phyloP scores from a whole-genome alignment of 202 grass and related monocot genomes.

The Zoysia matrella region DNA sequence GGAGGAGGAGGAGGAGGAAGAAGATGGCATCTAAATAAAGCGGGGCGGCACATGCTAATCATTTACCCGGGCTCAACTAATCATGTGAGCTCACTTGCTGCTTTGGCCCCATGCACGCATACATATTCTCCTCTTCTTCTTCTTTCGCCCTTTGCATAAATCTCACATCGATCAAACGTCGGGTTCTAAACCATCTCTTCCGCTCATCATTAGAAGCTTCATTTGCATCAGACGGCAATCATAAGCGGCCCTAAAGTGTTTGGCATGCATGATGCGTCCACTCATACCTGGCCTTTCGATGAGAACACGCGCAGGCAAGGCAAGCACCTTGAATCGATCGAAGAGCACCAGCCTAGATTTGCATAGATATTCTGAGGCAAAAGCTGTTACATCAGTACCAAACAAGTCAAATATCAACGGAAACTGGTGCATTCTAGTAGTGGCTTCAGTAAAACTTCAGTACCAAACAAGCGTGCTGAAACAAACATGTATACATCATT shows the following conservation, averaged over 20 bases:
- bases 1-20: conserved; percentile 7
- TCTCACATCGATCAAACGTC: conserved; percentile 40
- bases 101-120: conserved; percentile 48
- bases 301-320: conserved; percentile 27
- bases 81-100: conserved; percentile 83
- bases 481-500: background rate
- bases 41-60: conserved; percentile 81
- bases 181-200: conserved; percentile 36
- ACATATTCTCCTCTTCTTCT: background rate
- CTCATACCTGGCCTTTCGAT: conserved; percentile 21
- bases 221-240: no score
- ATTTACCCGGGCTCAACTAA: conserved; percentile 80
- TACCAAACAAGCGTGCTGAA: background rate
- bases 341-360: conserved; percentile 57
- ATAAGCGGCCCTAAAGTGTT: no score
- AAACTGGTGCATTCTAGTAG: no score
- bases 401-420: background rate
- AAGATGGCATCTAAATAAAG: conserved; percentile 51
- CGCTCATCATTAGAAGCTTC: conserved; percentile 46
- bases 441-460: background rate
- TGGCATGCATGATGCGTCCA: no score
- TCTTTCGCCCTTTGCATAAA: background rate
- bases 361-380: conserved; percentile 43
- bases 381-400: conserved; percentile 3
- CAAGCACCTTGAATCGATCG: conserved; percentile 43